These are phyloP conservation scores for Excoecaria cochinchinensis DNA, from an alignment of 345 rosid species.

Conservation along the genomic window DNA sequence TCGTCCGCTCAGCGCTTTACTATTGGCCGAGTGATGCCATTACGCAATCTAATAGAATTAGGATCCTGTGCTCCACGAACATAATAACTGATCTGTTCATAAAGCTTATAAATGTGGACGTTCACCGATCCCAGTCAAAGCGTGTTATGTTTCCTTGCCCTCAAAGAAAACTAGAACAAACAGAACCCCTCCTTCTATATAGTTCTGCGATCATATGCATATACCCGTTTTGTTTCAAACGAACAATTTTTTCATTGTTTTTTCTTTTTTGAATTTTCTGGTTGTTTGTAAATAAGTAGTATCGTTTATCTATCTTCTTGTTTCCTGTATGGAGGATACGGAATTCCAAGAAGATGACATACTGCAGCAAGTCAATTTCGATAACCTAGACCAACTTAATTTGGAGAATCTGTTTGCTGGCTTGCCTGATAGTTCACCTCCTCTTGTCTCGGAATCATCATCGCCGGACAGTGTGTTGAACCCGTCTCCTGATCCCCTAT, in stretches of 20 bases:
- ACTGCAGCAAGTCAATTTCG: not conserved
- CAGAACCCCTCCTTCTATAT: too few relatives aligned
- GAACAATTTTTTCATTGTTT: not conserved
- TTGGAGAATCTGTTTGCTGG: constrained; percentile 30
- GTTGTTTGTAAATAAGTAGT: not conserved
- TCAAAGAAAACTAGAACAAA: too few relatives aligned
- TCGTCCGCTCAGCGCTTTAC: too few relatives aligned
- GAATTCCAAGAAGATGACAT: constrained; percentile 19
- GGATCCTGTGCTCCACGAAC: too few relatives aligned
- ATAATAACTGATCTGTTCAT: too few relatives aligned
- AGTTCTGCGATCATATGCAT: too few relatives aligned
- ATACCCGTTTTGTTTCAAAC: not conserved
- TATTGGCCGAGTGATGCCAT: too few relatives aligned
- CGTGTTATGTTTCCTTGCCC: too few relatives aligned
- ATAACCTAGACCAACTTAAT: constrained; percentile 30
- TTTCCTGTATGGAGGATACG: constrained; percentile 2
- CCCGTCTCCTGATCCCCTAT: constrained; percentile 32
- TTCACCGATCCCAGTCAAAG: too few relatives aligned
- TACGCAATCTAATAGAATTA: too few relatives aligned
- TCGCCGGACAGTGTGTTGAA: constrained; percentile 7
- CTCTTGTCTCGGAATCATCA: not conserved
- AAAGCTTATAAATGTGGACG: too few relatives aligned
- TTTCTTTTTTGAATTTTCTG: not conserved
- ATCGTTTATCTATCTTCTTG: not conserved
- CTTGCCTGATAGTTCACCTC: constrained; percentile 16